Conservation (phyloP, 176 grass and related monocot genomes). For the Raddia guianensis region DNA sequence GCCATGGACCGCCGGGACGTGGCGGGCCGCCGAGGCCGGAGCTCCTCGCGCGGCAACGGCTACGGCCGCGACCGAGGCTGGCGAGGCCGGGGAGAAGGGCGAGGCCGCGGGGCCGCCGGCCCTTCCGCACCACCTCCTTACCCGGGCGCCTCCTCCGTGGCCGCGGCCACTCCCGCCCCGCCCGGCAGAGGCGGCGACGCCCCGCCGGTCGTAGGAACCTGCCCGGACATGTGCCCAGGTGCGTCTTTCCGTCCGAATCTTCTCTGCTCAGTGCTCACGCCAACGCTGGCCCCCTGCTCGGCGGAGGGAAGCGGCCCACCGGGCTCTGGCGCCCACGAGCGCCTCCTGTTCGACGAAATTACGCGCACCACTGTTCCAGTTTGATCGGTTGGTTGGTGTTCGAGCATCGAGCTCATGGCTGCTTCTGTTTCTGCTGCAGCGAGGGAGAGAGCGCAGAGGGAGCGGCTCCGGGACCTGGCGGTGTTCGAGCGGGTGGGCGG, state of each 20-base stretch:
- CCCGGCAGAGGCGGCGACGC: conserved; percentile 22
- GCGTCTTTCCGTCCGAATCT: not conserved
- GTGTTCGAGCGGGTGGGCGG: conserved; percentile 68
- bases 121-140: conserved; percentile 30
- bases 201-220: conserved; percentile 58
- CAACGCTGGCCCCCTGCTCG: not conserved
- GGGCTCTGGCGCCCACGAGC: not conserved
- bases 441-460: conserved; percentile 70
- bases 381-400: not conserved
- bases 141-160: conserved; percentile 22
- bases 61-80: conserved; percentile 25
- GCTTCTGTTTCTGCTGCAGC: conserved; percentile 49
- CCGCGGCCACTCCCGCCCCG: not conserved
- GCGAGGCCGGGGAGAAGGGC: conserved; percentile 25
- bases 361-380: not conserved
- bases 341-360: conserved; percentile 29
- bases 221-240: conserved; percentile 95
- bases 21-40: conserved; percentile 23
- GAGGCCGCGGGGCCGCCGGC: not conserved
- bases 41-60: conserved; percentile 15
- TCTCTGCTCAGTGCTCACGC: not conserved
- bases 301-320: not conserved
- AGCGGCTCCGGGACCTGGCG: conserved; percentile 86
- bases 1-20: conserved; percentile 41
- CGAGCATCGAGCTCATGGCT: conserved; percentile 8